Conservation (phyloP, 2,329 filamentous ascomycete genomes). For the Zarea fungicola region DNA sequence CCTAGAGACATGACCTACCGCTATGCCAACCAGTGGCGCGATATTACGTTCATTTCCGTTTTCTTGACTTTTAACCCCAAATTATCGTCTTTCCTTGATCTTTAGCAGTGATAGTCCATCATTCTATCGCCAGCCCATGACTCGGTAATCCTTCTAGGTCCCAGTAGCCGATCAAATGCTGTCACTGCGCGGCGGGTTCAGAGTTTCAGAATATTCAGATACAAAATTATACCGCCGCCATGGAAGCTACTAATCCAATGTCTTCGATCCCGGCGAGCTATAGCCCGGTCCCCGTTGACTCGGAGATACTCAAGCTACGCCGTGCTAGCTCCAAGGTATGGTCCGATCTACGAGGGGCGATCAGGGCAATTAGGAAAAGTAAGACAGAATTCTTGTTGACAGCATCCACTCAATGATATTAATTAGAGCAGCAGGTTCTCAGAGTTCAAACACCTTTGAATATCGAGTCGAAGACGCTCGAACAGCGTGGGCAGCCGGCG, state of each 20-base stretch:
- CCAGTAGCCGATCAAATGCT: no score
- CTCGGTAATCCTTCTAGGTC: no score
- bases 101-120: neutral
- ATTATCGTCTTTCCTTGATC: conserved; percentile 8
- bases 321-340: conserved; percentile 27
- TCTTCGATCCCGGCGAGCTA: neutral
- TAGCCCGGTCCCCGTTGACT: neutral
- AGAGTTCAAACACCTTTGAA: conserved; percentile 17
- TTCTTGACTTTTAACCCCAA: neutral
- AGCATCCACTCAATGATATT: neutral
- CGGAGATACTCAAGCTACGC: conserved; percentile 19
- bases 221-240: neutral
- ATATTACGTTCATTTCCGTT: neutral
- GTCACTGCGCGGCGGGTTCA: no score
- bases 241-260: neutral
- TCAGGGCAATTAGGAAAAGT: conserved; percentile 27
- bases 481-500: conserved; percentile 8
- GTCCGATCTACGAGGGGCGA: conserved; percentile 30
- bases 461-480: conserved; percentile 9
- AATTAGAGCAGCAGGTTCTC: conserved; percentile 19
- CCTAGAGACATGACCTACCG: neutral
- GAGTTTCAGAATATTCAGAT: no score
- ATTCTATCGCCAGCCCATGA: neutral
- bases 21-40: no score
- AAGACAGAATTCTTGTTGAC: neutral